Percentiles rank a stretch among this genome's conserved stretches.
Evolutionary conservation across 2,329 filamentous ascomycete species (phyloP).

Genomic region (Neonectria hederae): DNA sequence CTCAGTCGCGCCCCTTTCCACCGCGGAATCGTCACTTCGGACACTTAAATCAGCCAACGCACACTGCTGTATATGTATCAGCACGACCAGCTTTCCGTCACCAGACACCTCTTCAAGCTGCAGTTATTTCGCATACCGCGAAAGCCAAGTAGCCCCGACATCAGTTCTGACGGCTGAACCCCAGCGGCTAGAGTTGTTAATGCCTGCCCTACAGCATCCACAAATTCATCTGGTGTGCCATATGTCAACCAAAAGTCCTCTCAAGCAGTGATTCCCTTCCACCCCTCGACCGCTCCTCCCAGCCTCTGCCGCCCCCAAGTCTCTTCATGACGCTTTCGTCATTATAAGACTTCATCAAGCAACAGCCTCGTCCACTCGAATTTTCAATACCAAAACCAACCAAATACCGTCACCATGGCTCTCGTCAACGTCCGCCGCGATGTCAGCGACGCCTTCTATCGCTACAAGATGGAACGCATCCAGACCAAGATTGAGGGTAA

Average conservation of each 20-base stretch:
- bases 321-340: conserved; percentile 54
- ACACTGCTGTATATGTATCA: conserved; percentile 93
- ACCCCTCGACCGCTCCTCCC: conserved; percentile 53
- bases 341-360: conserved; percentile 29
- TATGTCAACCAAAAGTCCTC: conserved; percentile 65
- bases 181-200: conserved; percentile 59
- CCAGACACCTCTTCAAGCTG: conserved; percentile 96
- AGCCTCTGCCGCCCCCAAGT: conserved; percentile 45
- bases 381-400: conserved; percentile 30
- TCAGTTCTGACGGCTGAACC: conserved; percentile 91
- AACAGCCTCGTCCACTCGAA: conserved; percentile 30
- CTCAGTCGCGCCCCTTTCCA: conserved; percentile 22
- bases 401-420: conserved; percentile 78
- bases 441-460: conserved; percentile 98
- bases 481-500: conserved; percentile 99
- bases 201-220: conserved; percentile 64
- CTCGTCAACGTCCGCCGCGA: conserved; percentile 98
- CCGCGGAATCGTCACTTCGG: conserved; percentile 36
- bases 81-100: conserved; percentile 89
- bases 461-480: conserved; percentile 99
- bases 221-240: conserved; percentile 59
- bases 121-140: conserved; percentile 95
- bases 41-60: conserved; percentile 46
- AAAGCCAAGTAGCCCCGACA: conserved; percentile 90
- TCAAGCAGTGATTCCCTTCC: conserved; percentile 62